Evolutionary conservation across 2,329 filamentous ascomycete species (phyloP).

Genomic region (Tolypocladium inflatum): DNA sequence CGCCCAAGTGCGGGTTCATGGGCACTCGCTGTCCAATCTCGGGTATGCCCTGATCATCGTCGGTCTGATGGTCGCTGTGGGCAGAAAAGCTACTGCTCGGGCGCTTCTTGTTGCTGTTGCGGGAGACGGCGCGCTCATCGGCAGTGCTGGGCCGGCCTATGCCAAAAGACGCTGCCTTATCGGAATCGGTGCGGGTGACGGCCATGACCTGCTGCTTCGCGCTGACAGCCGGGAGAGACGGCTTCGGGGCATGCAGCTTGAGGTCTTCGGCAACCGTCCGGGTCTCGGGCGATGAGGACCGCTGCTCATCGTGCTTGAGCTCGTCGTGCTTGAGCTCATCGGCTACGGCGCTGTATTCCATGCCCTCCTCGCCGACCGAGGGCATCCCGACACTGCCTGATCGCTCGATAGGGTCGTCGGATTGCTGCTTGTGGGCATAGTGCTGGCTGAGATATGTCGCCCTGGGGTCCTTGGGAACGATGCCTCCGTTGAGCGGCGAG

Average conservation of each 20-base stretch:
- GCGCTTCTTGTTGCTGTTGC: slow-evolving; percentile 51
- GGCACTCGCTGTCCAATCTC: slow-evolving; percentile 89
- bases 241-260: slow-evolving; percentile 81
- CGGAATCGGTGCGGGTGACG: slow-evolving; percentile 88
- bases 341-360: slow-evolving; percentile 63
- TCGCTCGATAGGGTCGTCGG: slow-evolving; percentile 42
- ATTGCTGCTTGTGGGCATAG: slow-evolving; percentile 19
- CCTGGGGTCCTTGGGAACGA: slow-evolving; percentile 37
- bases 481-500: slow-evolving; percentile 73
- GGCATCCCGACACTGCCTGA: slow-evolving; percentile 74
- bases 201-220: slow-evolving; percentile 75
- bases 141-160: slow-evolving; percentile 58
- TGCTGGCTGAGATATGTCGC: slow-evolving; percentile 24
- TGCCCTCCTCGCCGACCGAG: slow-evolving; percentile 80
- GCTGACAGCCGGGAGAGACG: slow-evolving; percentile 70
- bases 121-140: slow-evolving; percentile 36
- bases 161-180: slow-evolving; percentile 73
- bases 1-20: slow-evolving; percentile 85
- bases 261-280: slow-evolving; percentile 71
- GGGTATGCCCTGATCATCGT: slow-evolving; percentile 80
- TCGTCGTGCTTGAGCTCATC: slow-evolving; percentile 26
- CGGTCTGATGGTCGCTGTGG: slow-evolving; percentile 43
- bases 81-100: slow-evolving; percentile 49
- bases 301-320: slow-evolving; percentile 18
- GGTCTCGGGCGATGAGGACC: slow-evolving; percentile 50